phyloP scores from a whole-genome alignment of 1,139 yeast species.

The Candida freyschussii region DNA sequence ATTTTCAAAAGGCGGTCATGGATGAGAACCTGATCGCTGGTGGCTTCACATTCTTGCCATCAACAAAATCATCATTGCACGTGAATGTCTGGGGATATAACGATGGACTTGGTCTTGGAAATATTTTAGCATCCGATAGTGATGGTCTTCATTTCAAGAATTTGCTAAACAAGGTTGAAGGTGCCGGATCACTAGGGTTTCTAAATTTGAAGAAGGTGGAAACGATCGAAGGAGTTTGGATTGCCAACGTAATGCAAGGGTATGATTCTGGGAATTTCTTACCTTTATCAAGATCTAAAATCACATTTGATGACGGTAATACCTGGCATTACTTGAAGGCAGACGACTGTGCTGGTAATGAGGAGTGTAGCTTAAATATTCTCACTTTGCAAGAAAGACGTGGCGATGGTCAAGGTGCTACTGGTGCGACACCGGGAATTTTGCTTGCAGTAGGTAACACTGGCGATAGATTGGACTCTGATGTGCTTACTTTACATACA shows the following conservation, averaged over 20 bases:
- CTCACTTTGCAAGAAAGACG: constrained; percentile 44
- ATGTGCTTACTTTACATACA: constrained; percentile 36
- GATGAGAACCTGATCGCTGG: constrained; percentile 40
- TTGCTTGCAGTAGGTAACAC: constrained; percentile 55
- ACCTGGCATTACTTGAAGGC: constrained; percentile 57
- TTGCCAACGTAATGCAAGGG: constrained; percentile 42
- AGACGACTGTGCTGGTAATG: constrained; percentile 38
- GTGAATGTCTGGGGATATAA: constrained; percentile 40
- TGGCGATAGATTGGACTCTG: constrained; percentile 34
- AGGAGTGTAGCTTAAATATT: constrained; percentile 54
- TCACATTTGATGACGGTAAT: constrained; percentile 62
- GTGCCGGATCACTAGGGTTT: constrained; percentile 34
- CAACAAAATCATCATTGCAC: constrained; percentile 53
- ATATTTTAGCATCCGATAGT: constrained; percentile 58
- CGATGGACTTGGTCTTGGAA: constrained; percentile 24
- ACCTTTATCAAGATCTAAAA: constrained; percentile 34
- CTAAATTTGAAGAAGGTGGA: constrained; percentile 47
- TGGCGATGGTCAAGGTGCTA: constrained; percentile 52
- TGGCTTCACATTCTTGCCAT: constrained; percentile 47
- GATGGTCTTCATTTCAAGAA: constrained; percentile 53
- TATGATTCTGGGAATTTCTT: constrained; percentile 15
- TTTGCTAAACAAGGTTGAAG: constrained; percentile 39
- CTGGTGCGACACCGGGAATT: constrained; percentile 72
- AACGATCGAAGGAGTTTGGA: constrained; percentile 68
- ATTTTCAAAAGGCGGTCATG: constrained; percentile 50